Base-by-base conservation (phyloP, 805 yeast genomes). In the Naumovozyma baii region DNA sequence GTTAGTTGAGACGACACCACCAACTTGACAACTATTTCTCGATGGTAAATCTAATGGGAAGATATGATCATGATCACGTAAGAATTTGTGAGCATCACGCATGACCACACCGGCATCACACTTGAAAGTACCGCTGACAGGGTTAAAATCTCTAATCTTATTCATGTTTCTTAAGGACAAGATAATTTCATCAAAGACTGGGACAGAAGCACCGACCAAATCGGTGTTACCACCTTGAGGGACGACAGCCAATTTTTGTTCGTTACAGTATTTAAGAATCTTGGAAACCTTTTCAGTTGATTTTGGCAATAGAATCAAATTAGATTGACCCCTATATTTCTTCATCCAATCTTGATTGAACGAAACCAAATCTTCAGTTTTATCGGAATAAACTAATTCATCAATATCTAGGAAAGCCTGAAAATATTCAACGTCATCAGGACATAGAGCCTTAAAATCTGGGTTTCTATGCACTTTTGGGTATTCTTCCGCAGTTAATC, bases 201-300 rank as follows among this genome's bases (percentile, higher is more conserved):
- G 94, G 22, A 76, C 74, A 5, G 90, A 79, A 3, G 95, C 95
- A 43, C 95, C 95, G 29, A 85, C 95, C 36, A 85, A 70, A 18
- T 94, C 94, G 2, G 95, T 86, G 63, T 86, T 85, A 47, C 95
- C 95, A 55, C 95, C 94, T 61, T 86, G 95, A 10, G 95, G 95
- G 7, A 83, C 94, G 37, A 85, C 78, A 1, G 95, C 94, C 32
- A 85, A 62, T 42, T 70, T 72, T 33, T 74, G 59, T 18, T 77
- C 83, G 52, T 80, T 80, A 66, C 94, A 83, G 59, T 83, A 78
- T 56, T 74, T 74, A 54, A 86, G 55, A 45, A 86, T 81, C 51
- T 73, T 55, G 3, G 84, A 69, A 19, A 86, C 81, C 60, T 86
- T 86, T 43, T 78, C 75, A 3, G 83, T 73, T 10, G 82, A 73